phyloP scores from a whole-genome alignment of 2,329 filamentous ascomycete genomes.

The Scedosporium boydii region DNA sequence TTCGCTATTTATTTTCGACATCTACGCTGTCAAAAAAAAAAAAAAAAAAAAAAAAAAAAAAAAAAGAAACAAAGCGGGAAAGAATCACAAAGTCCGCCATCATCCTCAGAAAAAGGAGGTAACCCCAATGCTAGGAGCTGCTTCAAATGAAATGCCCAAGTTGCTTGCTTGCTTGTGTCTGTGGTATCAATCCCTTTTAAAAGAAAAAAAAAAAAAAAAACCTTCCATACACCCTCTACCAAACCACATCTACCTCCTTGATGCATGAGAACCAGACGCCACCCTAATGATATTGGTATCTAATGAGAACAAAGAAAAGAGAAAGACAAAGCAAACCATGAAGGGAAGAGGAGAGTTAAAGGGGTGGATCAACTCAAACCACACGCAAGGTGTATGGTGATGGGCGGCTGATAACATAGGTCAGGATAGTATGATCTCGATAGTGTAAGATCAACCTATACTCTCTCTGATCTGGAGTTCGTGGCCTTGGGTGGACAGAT shows the following conservation, averaged over 20 bases:
- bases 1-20: too few relatives aligned
- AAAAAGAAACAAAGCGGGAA: too few relatives aligned
- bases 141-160: not conserved
- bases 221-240: not conserved
- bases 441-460: conserved; percentile 67
- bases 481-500: conserved; percentile 12
- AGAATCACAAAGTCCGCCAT: too few relatives aligned
- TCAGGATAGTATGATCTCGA: conserved; percentile 58
- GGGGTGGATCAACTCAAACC: not conserved
- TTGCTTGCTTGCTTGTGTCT: not conserved
- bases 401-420: conserved; percentile 51
- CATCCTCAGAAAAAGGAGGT: not conserved
- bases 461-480: conserved; percentile 27
- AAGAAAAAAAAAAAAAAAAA: not conserved
- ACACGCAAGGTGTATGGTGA: not conserved
- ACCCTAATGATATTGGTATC: not conserved
- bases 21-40: too few relatives aligned
- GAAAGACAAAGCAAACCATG: not conserved
- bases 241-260: not conserved
- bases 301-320: not conserved
- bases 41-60: too few relatives aligned
- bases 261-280: not conserved
- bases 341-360: not conserved
- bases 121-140: not conserved
- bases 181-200: not conserved